Conservation (phyloP, 257 asterid species). For the Dorcoceras hygrometricum region DNA sequence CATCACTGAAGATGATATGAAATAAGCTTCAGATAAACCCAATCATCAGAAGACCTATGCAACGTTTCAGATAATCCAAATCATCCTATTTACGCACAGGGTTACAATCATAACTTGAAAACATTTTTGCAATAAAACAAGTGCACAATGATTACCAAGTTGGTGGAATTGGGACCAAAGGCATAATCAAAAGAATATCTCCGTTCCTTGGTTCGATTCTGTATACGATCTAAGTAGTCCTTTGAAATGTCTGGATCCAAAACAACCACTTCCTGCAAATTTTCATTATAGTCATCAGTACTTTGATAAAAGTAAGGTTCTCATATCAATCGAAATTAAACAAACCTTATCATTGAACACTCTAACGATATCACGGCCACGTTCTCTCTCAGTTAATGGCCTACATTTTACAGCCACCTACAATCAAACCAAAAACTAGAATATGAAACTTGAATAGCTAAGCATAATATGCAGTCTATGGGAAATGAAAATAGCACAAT, state of each 20-base stretch:
- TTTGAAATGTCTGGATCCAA: slow-evolving; percentile 95
- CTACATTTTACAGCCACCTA: slow-evolving; percentile 96
- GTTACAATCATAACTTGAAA: slow-evolving; percentile 6
- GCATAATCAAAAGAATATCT: slow-evolving; percentile 81
- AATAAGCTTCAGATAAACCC: not conserved
- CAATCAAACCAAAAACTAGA: slow-evolving; percentile 7
- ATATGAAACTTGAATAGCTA: slow-evolving; percentile 7
- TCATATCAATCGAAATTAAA: slow-evolving; percentile 14
- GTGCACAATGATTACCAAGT: slow-evolving; percentile 46
- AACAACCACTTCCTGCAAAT: slow-evolving; percentile 73
- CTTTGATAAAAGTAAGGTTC: slow-evolving; percentile 6
- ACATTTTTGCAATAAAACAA: not conserved
- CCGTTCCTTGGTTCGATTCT: slow-evolving; percentile 75
- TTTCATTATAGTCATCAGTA: slow-evolving; percentile 23
- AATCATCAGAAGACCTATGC: too few relatives aligned
- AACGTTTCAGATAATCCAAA: not conserved
- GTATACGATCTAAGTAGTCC: slow-evolving; percentile 78
- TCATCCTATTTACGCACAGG: not conserved
- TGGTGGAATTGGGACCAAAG: slow-evolving; percentile 64
- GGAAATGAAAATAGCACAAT: not conserved
- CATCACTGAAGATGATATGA: not conserved
- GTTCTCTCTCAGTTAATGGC: slow-evolving; percentile 71
- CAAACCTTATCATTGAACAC: slow-evolving; percentile 71
- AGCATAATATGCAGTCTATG: slow-evolving; percentile 12
- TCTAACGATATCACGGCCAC: slow-evolving; percentile 69